phyloP scores from a whole-genome alignment of 129 eudicot genomes.

The Rutidosis leptorrhynchoides region DNA sequence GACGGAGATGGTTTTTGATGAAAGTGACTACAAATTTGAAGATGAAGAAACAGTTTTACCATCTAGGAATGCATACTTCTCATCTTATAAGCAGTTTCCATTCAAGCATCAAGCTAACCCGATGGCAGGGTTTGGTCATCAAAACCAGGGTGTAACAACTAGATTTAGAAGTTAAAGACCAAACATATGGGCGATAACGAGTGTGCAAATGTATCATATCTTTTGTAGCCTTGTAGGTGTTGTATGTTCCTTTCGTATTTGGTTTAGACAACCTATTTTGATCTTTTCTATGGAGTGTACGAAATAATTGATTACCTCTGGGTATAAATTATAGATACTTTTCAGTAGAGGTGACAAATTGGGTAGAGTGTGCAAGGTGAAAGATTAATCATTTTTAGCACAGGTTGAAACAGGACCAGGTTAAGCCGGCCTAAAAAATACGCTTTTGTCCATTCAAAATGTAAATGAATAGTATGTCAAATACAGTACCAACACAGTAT shows the following conservation, averaged over 20 bases:
- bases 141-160: slow-evolving; percentile 7
- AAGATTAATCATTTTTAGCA: neutral
- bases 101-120: slow-evolving; percentile 28
- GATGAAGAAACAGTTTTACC: slow-evolving; percentile 5
- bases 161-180: slow-evolving; percentile 35
- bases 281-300: slow-evolving; percentile 7
- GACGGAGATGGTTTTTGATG: slow-evolving; percentile 38
- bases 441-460: no score
- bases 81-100: slow-evolving; percentile 29
- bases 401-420: neutral
- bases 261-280: slow-evolving; percentile 8
- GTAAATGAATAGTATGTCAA: no score
- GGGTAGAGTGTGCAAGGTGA: neutral
- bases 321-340: slow-evolving; percentile 2
- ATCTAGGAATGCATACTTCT: slow-evolving; percentile 18
- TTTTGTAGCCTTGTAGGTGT: slow-evolving; percentile 23
- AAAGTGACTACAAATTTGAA: slow-evolving; percentile 31
- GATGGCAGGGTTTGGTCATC: neutral
- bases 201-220: slow-evolving; percentile 7
- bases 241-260: slow-evolving; percentile 14
- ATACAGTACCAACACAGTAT: neutral
- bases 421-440: no score
- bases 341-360: neutral
- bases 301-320: neutral
- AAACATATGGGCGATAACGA: slow-evolving; percentile 26